These are phyloP conservation scores for Thelonectria discophora DNA, from an alignment of 2,329 filamentous ascomycete genomes.

Conservation along the genomic window DNA sequence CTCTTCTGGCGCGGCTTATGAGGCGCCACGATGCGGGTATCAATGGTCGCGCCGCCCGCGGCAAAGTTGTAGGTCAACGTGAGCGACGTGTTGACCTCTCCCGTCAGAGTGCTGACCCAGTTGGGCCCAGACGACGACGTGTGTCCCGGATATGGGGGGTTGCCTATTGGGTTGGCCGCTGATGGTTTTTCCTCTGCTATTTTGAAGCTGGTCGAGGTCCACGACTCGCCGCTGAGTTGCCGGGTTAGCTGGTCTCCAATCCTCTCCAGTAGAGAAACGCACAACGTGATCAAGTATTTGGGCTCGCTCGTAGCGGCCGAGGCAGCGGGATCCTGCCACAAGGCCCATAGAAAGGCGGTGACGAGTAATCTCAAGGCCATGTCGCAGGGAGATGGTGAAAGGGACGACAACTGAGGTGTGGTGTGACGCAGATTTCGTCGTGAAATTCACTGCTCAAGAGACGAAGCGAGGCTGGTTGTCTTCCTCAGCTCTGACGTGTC, in stretches of 20 bases:
- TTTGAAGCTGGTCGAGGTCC: background rate
- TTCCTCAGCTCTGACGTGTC: background rate
- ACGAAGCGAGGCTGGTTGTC: background rate
- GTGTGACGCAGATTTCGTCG: background rate
- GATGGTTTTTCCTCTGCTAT: background rate
- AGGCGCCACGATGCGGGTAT: background rate
- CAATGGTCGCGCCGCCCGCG: background rate
- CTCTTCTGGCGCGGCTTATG: background rate
- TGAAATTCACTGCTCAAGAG: too few species aligned
- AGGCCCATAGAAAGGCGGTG: background rate
- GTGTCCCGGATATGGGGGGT: background rate
- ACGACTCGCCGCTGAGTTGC: background rate
- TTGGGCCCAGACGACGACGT: background rate
- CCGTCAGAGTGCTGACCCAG: background rate
- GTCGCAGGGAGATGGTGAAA: background rate
- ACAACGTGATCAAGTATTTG: background rate
- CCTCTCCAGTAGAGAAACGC: background rate
- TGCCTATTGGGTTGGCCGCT: background rate
- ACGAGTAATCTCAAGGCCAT: background rate
- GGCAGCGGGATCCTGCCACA: background rate
- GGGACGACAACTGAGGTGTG: background rate
- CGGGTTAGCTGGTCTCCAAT: background rate
- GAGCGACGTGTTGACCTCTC: background rate
- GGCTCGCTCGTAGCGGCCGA: background rate
- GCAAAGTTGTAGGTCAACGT: background rate